These are phyloP conservation scores for Hypoxylon subgilvum DNA, from an alignment of 495 filamentous ascomycete genomes.

Conservation along the genomic window DNA sequence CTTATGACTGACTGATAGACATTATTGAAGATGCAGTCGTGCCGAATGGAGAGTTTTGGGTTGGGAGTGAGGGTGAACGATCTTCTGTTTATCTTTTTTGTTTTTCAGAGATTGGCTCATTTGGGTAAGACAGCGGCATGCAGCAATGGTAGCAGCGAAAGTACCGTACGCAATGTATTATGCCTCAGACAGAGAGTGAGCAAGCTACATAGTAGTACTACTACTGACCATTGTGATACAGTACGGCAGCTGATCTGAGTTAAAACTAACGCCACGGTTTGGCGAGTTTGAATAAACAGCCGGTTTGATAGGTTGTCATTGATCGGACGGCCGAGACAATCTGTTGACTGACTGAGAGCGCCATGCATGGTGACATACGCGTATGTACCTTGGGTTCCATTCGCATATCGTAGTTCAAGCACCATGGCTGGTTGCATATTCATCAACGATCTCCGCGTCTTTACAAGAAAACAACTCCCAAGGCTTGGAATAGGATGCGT, in stretches of 20 bases:
- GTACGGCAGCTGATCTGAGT: conserved; percentile 5
- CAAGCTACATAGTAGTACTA: not conserved
- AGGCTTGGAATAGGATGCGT: not conserved
- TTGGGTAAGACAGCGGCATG: no score
- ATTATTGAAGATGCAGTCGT: no score
- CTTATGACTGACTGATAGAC: no score
- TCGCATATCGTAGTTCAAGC: conserved; percentile 1
- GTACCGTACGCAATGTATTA: not conserved
- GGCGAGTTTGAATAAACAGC: conserved; percentile 7
- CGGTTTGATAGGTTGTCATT: conserved; percentile 8
- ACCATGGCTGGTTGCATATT: conserved; percentile 16
- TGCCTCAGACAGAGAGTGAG: conserved; percentile 19
- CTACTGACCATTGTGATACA: not conserved
- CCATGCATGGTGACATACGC: conserved; percentile 28
- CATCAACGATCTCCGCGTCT: conserved; percentile 1
- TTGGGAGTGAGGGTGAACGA: no score
- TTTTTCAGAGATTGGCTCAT: no score
- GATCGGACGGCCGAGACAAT: conserved; percentile 17
- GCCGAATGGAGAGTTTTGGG: no score
- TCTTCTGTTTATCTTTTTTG: no score
- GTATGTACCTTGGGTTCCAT: conserved; percentile 13
- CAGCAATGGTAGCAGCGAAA: no score
- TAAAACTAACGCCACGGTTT: conserved; percentile 20
- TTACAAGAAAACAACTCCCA: no score
- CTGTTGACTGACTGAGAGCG: conserved; percentile 13